Conservation (phyloP, 2,329 filamentous ascomycete species). For the Fusarium kyushuense region DNA sequence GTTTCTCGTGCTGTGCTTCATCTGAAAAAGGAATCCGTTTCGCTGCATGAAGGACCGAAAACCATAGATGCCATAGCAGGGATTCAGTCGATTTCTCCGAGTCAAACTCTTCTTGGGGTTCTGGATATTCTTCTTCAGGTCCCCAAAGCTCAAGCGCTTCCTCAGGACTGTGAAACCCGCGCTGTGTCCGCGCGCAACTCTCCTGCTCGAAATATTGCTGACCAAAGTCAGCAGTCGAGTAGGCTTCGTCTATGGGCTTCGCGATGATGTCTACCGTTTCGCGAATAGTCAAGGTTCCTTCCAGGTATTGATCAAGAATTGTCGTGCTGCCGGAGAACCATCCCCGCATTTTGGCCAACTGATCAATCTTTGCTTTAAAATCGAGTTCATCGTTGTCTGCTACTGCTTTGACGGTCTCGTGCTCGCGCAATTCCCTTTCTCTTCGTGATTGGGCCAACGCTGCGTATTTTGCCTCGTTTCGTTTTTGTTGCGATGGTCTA, state of each 20-base stretch:
- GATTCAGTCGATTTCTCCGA: neutral
- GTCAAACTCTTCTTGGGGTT: neutral
- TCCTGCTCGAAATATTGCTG: neutral
- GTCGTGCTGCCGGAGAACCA: conserved; percentile 8
- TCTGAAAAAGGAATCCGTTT: neutral
- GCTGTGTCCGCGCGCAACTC: neutral
- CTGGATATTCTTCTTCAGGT: neutral
- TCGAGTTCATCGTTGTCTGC: neutral
- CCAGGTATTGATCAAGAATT: neutral
- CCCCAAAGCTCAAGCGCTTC: conserved; percentile 18
- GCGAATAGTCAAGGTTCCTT: fast-evolving
- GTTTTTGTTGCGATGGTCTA: neutral
- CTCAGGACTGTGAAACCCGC: neutral
- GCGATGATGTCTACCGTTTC: neutral
- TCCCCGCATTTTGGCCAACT: neutral
- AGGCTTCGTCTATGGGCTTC: neutral
- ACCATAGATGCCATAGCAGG: conserved; percentile 3
- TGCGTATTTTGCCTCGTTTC: neutral
- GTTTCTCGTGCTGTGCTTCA: fast-evolving
- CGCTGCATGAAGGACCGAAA: neutral
- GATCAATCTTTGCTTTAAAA: conserved; percentile 2
- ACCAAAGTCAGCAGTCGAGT: conserved; percentile 8
- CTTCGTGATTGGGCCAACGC: fast-evolving
- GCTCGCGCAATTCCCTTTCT: neutral
- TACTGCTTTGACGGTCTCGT: neutral